Conservation (phyloP, 2,329 filamentous ascomycete genomes). For the Elsinoe fawcettii region DNA sequence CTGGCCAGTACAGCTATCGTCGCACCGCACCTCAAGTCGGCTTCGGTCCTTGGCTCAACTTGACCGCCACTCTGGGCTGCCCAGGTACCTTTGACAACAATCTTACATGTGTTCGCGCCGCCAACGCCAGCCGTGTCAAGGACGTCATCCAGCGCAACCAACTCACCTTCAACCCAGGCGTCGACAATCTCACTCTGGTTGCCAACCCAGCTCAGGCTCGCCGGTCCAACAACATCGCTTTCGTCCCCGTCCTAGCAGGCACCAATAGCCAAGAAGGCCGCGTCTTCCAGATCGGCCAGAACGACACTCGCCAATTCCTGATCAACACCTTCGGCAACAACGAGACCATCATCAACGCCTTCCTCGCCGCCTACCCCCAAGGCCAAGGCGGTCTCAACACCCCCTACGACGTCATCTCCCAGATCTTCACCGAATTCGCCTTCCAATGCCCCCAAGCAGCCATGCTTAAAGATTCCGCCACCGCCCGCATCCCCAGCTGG, state of each 20-base stretch:
- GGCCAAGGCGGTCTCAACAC: constrained; percentile 21
- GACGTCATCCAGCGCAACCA: constrained; percentile 26
- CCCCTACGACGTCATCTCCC: constrained; percentile 23
- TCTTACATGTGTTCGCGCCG: constrained; percentile 27
- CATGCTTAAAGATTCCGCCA: constrained; percentile 26
- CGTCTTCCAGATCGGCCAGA: constrained; percentile 26
- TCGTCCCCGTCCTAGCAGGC: constrained; percentile 30
- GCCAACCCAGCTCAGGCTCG: constrained; percentile 23
- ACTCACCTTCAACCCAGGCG: constrained; percentile 27
- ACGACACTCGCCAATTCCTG: constrained; percentile 23
- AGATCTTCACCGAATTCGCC: constrained; percentile 25
- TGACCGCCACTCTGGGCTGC: constrained; percentile 25
- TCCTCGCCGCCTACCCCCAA: constrained; percentile 26
- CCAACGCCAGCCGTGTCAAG: constrained; percentile 27
- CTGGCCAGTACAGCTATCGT: constrained; percentile 27
- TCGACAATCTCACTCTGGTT: constrained; percentile 30
- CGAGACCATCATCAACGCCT: constrained; percentile 20
- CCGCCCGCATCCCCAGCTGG: constrained; percentile 29
- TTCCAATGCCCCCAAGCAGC: constrained; percentile 26
- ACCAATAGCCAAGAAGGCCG: constrained; percentile 31
- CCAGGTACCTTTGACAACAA: constrained; percentile 23
- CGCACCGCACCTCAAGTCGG: constrained; percentile 16
- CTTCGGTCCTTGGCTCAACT: constrained; percentile 21
- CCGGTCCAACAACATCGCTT: constrained; percentile 27
- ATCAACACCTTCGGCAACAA: constrained; percentile 19